phyloP scores from a whole-genome alignment of 305 asterid genomes.

The Fraxinus angustifolia region DNA sequence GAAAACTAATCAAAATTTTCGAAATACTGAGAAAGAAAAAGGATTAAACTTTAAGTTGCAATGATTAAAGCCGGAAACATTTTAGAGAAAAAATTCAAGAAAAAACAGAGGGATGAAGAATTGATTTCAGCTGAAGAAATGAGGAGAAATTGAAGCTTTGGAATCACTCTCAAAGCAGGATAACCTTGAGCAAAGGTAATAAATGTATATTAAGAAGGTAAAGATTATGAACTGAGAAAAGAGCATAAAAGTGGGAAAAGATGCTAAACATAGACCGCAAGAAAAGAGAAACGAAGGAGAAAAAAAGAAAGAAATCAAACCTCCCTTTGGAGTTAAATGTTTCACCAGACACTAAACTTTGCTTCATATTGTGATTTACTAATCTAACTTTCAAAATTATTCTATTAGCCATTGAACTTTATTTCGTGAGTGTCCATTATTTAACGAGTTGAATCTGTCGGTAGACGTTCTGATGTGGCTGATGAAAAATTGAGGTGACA shows the following conservation, averaged over 20 bases:
- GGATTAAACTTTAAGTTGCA: conserved; percentile 34
- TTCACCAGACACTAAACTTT: too few species aligned
- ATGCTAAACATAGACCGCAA: conserved; percentile 62
- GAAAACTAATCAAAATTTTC: conserved; percentile 7
- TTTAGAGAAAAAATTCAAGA: conserved; percentile 13
- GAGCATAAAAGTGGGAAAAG: conserved; percentile 36
- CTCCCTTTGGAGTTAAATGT: conserved; percentile 20
- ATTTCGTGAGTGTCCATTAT: too few species aligned
- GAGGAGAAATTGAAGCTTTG: conserved; percentile 26
- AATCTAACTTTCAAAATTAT: too few species aligned
- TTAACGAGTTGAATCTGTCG: too few species aligned
- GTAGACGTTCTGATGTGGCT: too few species aligned
- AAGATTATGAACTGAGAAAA: conserved; percentile 36
- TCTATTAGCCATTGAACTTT: too few species aligned
- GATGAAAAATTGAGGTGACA: too few species aligned
- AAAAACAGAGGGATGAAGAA: conserved; percentile 29
- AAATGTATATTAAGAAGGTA: conserved; percentile 21
- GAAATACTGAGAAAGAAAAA: conserved; percentile 22
- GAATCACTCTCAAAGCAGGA: conserved; percentile 33
- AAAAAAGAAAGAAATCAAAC: conserved; percentile 35
- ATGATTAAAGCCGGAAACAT: conserved; percentile 37
- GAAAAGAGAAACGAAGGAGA: conserved; percentile 44
- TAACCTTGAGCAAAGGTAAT: conserved; percentile 14
- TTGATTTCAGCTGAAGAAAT: conserved; percentile 34
- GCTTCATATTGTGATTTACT: too few species aligned